Evolutionary conservation across 345 rosid genomes (phyloP), one percentile per base, ranked within the genome.

Genomic region (Firmiana major): DNA sequence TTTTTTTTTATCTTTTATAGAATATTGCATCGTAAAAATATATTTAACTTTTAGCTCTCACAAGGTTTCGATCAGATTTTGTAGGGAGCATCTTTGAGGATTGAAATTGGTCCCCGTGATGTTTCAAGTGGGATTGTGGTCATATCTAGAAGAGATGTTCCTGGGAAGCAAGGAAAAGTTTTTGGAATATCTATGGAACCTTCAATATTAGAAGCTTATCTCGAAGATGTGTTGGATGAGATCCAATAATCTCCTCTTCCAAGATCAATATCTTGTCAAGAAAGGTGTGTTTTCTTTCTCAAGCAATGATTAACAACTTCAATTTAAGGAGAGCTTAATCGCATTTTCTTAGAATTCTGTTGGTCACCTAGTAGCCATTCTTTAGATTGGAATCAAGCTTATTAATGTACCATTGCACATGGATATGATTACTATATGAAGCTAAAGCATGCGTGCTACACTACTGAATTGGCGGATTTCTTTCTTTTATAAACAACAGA

Each of bases 81-180:
- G 31, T 63, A 93, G 97, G 99, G 98, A 54, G 85, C 92, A 22
- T 98, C 99, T 75, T 46, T 95, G 54, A 86, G 98, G 83, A 89
- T 96, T 78, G 99, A 96, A 85, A 91, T 96, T 78, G 97, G 99
- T 84, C 99, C 97, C 54, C 91, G 93, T 10, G 99, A 95, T 82
- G 98, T 91, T 76, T 85, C 94, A 19, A 93, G 90, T 76, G 86
- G 85, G 73, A 89, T 87, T 79, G 96, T 92, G 66, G 99, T 95
- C 71, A 87, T 92, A 76, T 90, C 97, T 21, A 90, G 98, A 83
- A 92, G 99, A 76, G 97, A 92, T 84, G 69, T 93, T 82, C 99
- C 97, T 38, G 98, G 99, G 77, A 93, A 93, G 84, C 85, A 89
- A 81, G 98, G 98, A 34, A 93, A 95, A 83, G 93, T 86, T 42